A percentile compares a stretch with the other conserved stretches of the same genome.
These are phyloP conservation scores for Eustoma russellianum DNA, from an alignment of 257 asterid genomes.

Conservation along the genomic window DNA sequence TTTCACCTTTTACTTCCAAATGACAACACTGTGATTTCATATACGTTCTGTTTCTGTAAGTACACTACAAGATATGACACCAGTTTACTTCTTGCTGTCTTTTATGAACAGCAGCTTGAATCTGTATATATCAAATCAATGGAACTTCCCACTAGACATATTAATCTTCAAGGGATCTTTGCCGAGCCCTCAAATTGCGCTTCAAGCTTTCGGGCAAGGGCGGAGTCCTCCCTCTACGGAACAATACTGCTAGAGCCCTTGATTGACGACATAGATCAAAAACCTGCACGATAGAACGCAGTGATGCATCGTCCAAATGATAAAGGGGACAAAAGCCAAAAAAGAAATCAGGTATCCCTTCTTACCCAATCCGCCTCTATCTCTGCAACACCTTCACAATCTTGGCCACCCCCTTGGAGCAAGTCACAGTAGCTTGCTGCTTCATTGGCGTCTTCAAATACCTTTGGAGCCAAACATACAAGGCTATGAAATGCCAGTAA, in stretches of 20 bases:
- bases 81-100: constrained; percentile 3
- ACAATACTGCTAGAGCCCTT: constrained; percentile 78
- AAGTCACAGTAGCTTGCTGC: constrained; percentile 84
- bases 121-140: not conserved
- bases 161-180: constrained; percentile 82
- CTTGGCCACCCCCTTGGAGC: constrained; percentile 93
- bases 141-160: constrained; percentile 16
- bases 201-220: constrained; percentile 77
- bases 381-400: constrained; percentile 88
- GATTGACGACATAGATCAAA: constrained; percentile 78
- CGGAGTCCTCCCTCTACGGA: constrained; percentile 75
- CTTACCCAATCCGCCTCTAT: constrained; percentile 92
- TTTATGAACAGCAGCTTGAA: not conserved
- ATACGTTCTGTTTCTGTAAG: not conserved
- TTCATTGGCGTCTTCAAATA: constrained; percentile 85
- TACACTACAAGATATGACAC: constrained; percentile 2
- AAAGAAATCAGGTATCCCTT: constrained; percentile 2
- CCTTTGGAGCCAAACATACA: constrained; percentile 24
- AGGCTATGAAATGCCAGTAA: too few relatives aligned
- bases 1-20: too few relatives aligned
- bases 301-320: constrained; percentile 1
- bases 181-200: constrained; percentile 69
- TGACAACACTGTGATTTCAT: too few relatives aligned
- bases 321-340: constrained; percentile 1
- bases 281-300: constrained; percentile 36